Base-by-base conservation (phyloP, 768 basidiomycete genomes). In the Agaricus sinodeliciosus region DNA sequence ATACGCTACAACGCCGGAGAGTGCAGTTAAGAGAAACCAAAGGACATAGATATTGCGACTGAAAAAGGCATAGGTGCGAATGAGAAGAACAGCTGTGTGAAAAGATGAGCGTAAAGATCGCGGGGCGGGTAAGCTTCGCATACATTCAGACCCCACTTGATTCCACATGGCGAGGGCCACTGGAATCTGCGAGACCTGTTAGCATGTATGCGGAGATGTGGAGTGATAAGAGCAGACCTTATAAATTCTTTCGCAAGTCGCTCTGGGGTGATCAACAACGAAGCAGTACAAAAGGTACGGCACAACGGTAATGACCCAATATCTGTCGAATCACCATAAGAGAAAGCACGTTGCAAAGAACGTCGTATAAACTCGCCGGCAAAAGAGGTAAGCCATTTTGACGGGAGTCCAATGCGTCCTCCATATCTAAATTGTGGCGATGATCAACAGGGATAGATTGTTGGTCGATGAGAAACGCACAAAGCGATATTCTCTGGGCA, bases 81-180 rank as follows among this genome's bases (percentile, higher is more conserved):
- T 90, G 58, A 90, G 77, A 46, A 90, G 78, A 49, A 90, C 85
- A 57, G 82, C 85, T 87, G 58, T 52, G 59, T 60, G 58, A 58
- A 51, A 31, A 31, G 31, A 19, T 55, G 34, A 57, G 45, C 56
- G 55, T 42, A 27, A 35, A 56, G 28, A 43, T 62, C 28, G 53
- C 40, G 34, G 9, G 16, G 39, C 54, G 53, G 51, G 55, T 55
- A 19, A 27, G 55, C 49, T 48, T 52, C 31, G 69, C 75, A 56
- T 57, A 84, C 85, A 82, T 71, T 90, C 85, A 43, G 87, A 86
- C 42, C 85, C 83, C 50, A 88, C 86, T 77, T 90, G 88, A 60
- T 90, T 90, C 87, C 87, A 90, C 81, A 89, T 85, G 15, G 87
- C 87, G 45, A 90, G 75, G 5, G 83, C 82, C 52, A 90, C 88